These are phyloP conservation scores for Letharia lupina DNA, from an alignment of 495 filamentous ascomycete species.

Conservation along the genomic window DNA sequence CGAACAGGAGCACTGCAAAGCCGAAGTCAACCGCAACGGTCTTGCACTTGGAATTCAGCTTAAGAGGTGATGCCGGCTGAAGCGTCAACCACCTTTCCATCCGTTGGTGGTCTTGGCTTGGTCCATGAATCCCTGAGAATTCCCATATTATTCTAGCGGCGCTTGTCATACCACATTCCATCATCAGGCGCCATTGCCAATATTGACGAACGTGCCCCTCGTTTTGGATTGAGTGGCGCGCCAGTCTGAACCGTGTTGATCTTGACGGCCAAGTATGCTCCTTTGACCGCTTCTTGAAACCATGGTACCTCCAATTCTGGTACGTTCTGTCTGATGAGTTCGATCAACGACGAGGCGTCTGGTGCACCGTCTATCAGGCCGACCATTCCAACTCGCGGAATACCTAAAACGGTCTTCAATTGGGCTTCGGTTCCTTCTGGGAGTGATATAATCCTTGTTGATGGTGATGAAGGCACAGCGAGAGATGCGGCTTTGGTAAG, in stretches of 20 bases:
- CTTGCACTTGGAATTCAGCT: background rate
- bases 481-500: slow-evolving; percentile 45
- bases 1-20: background rate
- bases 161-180: background rate
- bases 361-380: slow-evolving; percentile 45
- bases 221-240: slow-evolving; percentile 4
- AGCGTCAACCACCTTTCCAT: background rate
- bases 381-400: slow-evolving; percentile 52
- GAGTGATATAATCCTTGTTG: slow-evolving; percentile 48
- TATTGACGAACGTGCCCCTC: no score
- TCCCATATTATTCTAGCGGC: background rate
- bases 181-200: background rate
- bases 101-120: background rate
- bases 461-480: slow-evolving; percentile 27
- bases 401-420: slow-evolving; percentile 42
- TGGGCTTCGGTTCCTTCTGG: slow-evolving; percentile 43
- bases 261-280: slow-evolving; percentile 22
- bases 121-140: background rate
- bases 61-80: background rate
- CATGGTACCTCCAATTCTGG: slow-evolving; percentile 32
- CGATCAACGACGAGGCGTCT: slow-evolving; percentile 39
- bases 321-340: slow-evolving; percentile 43
- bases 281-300: slow-evolving; percentile 26
- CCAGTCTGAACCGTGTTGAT: slow-evolving; percentile 11
- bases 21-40: background rate